Base-by-base conservation (phyloP, 2,329 filamentous ascomycete species). In the Penicillium sp. region DNA sequence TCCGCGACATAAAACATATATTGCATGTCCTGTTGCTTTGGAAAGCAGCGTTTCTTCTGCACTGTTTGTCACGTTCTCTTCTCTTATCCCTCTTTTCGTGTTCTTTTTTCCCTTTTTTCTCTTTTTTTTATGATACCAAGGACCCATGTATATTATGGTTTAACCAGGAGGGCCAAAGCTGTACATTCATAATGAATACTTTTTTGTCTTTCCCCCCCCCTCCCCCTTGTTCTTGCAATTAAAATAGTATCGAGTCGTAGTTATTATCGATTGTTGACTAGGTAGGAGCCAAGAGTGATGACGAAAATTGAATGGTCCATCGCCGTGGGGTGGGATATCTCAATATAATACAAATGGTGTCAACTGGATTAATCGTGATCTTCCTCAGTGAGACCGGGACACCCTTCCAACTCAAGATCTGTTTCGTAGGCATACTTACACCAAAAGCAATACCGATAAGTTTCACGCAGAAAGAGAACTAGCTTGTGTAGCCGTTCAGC, bases 361-460 rank as follows among this genome's bases (percentile, higher is more conserved):
- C 36, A 7, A n/a, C 13, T 16, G 8, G 26, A 36, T 83, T 70
- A 86, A 62, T 84, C 84, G 68, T 87, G 84, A 65, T 97, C 92
- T 67, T 96, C 91, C 73, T 97, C 94, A 0, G 85, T 89, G 34
- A 87, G 52, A 0, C 94, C 94, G 0, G 94, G 93, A 78, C 94
- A 99, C 0, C 90, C 92, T 11, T 94, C 90, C 87, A 97, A 86
- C 66, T 91, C 85, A 0, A 64, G 62, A 16, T 62, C 61, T 1
- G 70, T 69, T 30, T 85, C 82, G 70, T 97, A 99, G 48, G 79
- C 78, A 72, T 82, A 88, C 71, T 97, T 97, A 75, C 94, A 99
- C 89, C 92, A 99, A 70, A 97, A 96, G 76, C 94, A 99, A 70
- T 99, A 99, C 41, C 80, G 74, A 67, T 91, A 84, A 67, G 82